phyloP scores from a whole-genome alignment of 2,329 filamentous ascomycete species.

The Colletotrichum karsti region DNA sequence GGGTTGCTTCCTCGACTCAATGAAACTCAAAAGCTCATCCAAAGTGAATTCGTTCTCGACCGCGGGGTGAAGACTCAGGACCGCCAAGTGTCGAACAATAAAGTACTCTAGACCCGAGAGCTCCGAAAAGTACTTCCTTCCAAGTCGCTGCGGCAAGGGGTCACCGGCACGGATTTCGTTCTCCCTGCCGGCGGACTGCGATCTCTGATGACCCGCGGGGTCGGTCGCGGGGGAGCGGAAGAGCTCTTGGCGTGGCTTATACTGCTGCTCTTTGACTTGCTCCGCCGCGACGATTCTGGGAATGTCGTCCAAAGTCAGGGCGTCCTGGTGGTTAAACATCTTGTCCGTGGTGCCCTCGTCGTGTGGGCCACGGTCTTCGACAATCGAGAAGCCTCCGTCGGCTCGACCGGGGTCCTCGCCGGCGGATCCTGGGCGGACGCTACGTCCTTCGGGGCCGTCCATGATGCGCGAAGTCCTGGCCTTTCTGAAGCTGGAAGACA shows the following conservation, averaged over 20 bases:
- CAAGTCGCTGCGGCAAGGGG: slow-evolving; percentile 59
- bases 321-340: slow-evolving; percentile 90
- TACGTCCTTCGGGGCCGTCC: slow-evolving; percentile 80
- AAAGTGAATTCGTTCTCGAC: slow-evolving; percentile 91
- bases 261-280: slow-evolving; percentile 86
- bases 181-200: slow-evolving; percentile 62
- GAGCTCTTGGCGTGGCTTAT: slow-evolving; percentile 76
- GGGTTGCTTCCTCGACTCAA: slow-evolving; percentile 86
- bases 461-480: slow-evolving; percentile 92
- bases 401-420: slow-evolving; percentile 66
- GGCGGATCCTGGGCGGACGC: slow-evolving; percentile 75
- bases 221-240: slow-evolving; percentile 66
- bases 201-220: slow-evolving; percentile 71
- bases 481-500: slow-evolving; percentile 92
- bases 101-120: slow-evolving; percentile 96
- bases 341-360: slow-evolving; percentile 78
- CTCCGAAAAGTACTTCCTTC: slow-evolving; percentile 93
- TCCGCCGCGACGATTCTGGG: slow-evolving; percentile 95
- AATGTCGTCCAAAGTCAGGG: slow-evolving; percentile 94
- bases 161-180: slow-evolving; percentile 62
- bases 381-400: slow-evolving; percentile 74
- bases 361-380: slow-evolving; percentile 76
- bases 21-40: slow-evolving; percentile 90
- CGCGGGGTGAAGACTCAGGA: slow-evolving; percentile 93
- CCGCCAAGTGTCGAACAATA: slow-evolving; percentile 93